Base-by-base conservation (phyloP, 164 flowering plant genomes). In the Umbellularia californica region DNA sequence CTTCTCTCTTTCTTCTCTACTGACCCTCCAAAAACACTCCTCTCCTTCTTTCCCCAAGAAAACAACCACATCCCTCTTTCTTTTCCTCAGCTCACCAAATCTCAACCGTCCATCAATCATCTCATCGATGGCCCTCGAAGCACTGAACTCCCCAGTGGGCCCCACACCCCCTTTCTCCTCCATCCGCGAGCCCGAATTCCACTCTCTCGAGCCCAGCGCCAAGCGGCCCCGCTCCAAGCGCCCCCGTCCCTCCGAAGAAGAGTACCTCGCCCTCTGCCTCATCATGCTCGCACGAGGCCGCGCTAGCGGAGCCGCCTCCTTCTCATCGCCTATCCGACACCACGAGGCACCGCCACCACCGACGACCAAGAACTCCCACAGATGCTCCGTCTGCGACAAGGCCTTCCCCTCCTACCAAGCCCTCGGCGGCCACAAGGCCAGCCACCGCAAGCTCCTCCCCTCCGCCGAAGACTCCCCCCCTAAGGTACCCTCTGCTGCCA, bases 391-490 rank as follows among this genome's bases (percentile, higher is more conserved):
- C 28, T 93, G 98, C 79, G 58, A 77, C 81, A 92, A 87, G 73
- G 81, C 88, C 17, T 93, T 93, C 76, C 62, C 87, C 7, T 88
- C 97, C 3, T 88, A 92, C 78, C 98, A 93, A 73, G 98, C 98
- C 0, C 83, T 93, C 0, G 98, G 98, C 3, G 98, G 98, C 9
- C 97, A 93, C 80, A 93, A 89, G 71, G 94, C 97, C 63, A 93
- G 97, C 68, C 97, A 93, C 86, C 87, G 94, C 51, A 91, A 88
- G 47, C 79, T 67, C 22, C 30, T 79, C 35, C 33, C 68, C 20
- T 60, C 78, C 23, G 55, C 72, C 25, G 76, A 75, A 5, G 72
- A 79, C 2, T 50, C 85, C 9, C 22, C 76, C 11, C 1, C 77
- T 11, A 13, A 73, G 22, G 50, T 81, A 50, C 2, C 81, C 73